Conservation (phyloP, 2,329 filamentous ascomycete species). For the Xylaria sp. region DNA sequence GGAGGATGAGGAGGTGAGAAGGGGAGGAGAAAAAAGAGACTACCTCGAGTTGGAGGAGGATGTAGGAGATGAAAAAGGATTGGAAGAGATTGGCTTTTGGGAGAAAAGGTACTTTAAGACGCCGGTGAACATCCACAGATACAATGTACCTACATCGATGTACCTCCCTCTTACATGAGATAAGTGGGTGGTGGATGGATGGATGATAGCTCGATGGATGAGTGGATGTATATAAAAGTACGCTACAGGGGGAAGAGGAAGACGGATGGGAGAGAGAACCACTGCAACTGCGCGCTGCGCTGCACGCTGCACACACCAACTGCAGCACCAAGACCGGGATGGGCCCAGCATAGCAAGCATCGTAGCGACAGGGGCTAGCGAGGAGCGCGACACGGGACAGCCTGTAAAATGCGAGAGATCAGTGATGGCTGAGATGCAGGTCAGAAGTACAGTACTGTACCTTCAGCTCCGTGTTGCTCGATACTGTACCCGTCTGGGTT, state of each 20-base stretch:
- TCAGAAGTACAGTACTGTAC: conserved; percentile 34
- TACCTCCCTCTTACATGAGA: conserved; percentile 27
- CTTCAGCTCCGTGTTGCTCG: conserved; percentile 30
- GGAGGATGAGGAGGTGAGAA: conserved; percentile 49
- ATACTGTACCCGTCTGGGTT: neutral
- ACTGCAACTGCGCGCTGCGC: conserved; percentile 25
- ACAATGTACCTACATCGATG: conserved; percentile 36
- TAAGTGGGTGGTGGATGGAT: conserved; percentile 25
- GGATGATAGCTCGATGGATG: conserved; percentile 3
- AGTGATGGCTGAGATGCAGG: conserved; percentile 39
- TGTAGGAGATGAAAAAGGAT: conserved; percentile 66
- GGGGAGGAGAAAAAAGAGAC: conserved; percentile 50
- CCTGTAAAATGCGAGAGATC: conserved; percentile 41
- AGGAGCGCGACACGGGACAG: conserved; percentile 40
- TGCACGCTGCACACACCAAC: conserved; percentile 35
- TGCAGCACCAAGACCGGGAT: conserved; percentile 39
- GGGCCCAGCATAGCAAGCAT: conserved; percentile 36
- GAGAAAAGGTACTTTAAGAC: conserved; percentile 58
- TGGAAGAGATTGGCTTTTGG: conserved; percentile 60
- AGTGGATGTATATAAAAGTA: conserved; percentile 25
- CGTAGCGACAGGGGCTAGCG: conserved; percentile 34
- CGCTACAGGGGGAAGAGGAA: conserved; percentile 13
- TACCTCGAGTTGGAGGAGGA: conserved; percentile 65
- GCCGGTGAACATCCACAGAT: conserved; percentile 42
- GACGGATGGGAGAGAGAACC: conserved; percentile 32